Percentiles rank a stretch among this genome's conserved stretches.
phyloP scores from a whole-genome alignment of 2,329 filamentous ascomycete species.

The Monilinia fructigena region DNA sequence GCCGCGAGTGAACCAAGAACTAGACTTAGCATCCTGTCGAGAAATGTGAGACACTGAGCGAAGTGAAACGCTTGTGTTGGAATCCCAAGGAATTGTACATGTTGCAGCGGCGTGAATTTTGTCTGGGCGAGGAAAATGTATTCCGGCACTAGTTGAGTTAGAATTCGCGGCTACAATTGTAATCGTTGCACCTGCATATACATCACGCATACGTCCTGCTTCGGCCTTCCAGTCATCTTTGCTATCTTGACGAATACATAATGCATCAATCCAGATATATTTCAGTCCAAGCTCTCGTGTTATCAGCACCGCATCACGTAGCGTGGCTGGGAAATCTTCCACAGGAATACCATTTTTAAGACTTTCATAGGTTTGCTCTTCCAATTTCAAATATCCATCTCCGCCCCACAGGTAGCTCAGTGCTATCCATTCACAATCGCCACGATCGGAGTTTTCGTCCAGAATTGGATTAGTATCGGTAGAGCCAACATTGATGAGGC shows the following conservation, averaged over 20 bases:
- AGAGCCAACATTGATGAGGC: conserved; percentile 21
- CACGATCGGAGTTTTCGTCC: conserved; percentile 11
- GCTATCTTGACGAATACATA: conserved; percentile 21
- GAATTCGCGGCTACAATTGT: conserved; percentile 19
- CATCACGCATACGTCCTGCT: conserved; percentile 17
- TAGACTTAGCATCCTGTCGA: conserved; percentile 17
- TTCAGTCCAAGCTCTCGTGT: conserved; percentile 9
- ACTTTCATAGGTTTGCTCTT: conserved; percentile 9
- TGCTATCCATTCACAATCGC: conserved; percentile 9
- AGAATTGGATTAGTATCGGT: neutral
- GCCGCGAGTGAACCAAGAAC: conserved; percentile 20
- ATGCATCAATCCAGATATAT: conserved; percentile 23
- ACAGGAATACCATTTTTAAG: conserved; percentile 12
- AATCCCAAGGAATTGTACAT: conserved; percentile 4
- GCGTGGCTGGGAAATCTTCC: conserved; percentile 11
- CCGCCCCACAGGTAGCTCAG: conserved; percentile 22
- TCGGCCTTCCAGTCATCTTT: conserved; percentile 19
- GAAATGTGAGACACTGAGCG: conserved; percentile 18
- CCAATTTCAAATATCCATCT: conserved; percentile 10
- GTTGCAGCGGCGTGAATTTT: neutral
- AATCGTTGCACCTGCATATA: conserved; percentile 17
- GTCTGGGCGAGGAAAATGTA: conserved; percentile 5
- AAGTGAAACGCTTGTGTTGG: conserved; percentile 2
- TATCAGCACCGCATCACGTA: conserved; percentile 15
- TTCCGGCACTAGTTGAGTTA: conserved; percentile 18